phyloP scores from a whole-genome alignment of 805 yeast genomes.

The Candida ascalaphidarum region DNA sequence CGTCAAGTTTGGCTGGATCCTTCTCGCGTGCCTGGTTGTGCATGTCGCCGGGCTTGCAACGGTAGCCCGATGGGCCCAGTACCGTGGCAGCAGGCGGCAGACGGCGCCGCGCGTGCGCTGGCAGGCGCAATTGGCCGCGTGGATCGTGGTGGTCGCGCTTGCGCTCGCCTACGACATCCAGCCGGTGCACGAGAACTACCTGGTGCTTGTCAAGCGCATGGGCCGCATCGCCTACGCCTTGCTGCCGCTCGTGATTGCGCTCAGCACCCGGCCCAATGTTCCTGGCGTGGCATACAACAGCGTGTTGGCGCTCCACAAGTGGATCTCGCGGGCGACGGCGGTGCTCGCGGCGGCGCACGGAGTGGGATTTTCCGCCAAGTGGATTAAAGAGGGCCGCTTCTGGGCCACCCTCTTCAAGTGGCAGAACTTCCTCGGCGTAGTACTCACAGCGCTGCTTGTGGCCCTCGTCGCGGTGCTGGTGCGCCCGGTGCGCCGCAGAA shows the following conservation, averaged over 20 bases:
- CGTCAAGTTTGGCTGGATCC: slow-evolving; percentile 50
- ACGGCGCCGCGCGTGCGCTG: too few relatives aligned
- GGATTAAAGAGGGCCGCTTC: slow-evolving; percentile 31
- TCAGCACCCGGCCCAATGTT: slow-evolving; percentile 51
- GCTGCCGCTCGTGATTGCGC: slow-evolving; percentile 47
- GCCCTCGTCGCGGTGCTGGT: slow-evolving; percentile 39
- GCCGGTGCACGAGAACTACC: slow-evolving; percentile 18
- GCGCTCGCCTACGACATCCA: slow-evolving; percentile 26
- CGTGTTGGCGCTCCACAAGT: slow-evolving; percentile 53
- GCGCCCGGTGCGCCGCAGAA: slow-evolving; percentile 37
- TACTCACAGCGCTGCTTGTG: slow-evolving; percentile 26
- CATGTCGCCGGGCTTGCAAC: too few relatives aligned
- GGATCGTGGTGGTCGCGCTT: slow-evolving; percentile 20
- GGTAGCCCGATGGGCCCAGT: too few relatives aligned
- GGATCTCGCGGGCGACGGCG: slow-evolving; percentile 57
- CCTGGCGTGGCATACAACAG: slow-evolving; percentile 44
- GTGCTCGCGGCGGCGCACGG: slow-evolving; percentile 41
- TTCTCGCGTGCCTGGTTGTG: slow-evolving; percentile 32
- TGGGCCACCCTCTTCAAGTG: slow-evolving; percentile 2
- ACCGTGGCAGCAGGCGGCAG: too few relatives aligned
- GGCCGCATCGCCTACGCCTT: slow-evolving; percentile 57
- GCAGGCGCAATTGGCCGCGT: too few relatives aligned
- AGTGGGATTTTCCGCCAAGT: slow-evolving; percentile 40
- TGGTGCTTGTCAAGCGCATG: slow-evolving; percentile 36
- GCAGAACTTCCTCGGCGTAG: slow-evolving; percentile 45